These are phyloP conservation scores for Macrophomina pseudophaseolina DNA, from an alignment of 2,329 filamentous ascomycete genomes.

Conservation along the genomic window DNA sequence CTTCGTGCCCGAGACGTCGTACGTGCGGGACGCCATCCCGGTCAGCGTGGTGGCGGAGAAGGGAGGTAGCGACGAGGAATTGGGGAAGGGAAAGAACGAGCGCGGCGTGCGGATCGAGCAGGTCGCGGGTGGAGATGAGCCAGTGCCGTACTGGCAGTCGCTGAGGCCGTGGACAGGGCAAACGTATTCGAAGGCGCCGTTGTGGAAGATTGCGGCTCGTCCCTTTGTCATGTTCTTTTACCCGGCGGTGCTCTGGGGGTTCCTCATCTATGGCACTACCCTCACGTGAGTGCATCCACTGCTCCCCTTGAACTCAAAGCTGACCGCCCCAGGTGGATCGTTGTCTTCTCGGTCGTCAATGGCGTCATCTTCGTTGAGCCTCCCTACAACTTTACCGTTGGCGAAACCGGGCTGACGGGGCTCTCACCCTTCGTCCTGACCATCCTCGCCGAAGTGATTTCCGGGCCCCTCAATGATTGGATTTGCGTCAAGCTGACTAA, in stretches of 20 bases:
- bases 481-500: conserved; percentile 38
- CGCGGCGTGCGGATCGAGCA: conserved; percentile 12
- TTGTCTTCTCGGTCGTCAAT: conserved; percentile 56
- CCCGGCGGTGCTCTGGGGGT: conserved; percentile 45
- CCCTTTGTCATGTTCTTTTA: conserved; percentile 46
- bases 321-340: conserved; percentile 37
- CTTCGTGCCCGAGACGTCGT: conserved; percentile 39
- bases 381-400: conserved; percentile 55
- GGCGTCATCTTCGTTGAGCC: conserved; percentile 44
- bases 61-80: conserved; percentile 28
- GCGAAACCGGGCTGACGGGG: conserved; percentile 57
- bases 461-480: conserved; percentile 54
- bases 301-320: conserved; percentile 26
- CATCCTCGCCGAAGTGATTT: conserved; percentile 52
- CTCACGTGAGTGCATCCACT: conserved; percentile 29
- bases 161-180: conserved; percentile 38
- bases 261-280: conserved; percentile 51
- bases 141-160: conserved; percentile 35
- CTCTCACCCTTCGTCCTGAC: conserved; percentile 57
- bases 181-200: conserved; percentile 38
- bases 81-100: conserved; percentile 29
- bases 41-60: conserved; percentile 28
- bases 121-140: conserved; percentile 2
- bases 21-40: conserved; percentile 29
- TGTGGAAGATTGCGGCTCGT: conserved; percentile 43